A percentile compares a stretch with the other conserved stretches of the same genome.
phyloP scores from a whole-genome alignment of 148 eudicot species.

The Polygonum maritimum region DNA sequence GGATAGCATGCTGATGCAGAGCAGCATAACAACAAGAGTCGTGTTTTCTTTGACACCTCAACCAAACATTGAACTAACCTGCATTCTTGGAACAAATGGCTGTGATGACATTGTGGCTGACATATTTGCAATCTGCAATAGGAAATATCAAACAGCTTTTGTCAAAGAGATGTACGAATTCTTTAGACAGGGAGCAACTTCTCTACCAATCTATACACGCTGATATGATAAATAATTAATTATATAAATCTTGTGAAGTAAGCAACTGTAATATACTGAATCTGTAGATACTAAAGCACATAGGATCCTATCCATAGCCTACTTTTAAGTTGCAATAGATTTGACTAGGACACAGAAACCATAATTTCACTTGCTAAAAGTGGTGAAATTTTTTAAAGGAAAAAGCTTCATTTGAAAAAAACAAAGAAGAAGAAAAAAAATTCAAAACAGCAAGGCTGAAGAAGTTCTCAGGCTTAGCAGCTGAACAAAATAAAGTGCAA shows the following conservation, averaged over 20 bases:
- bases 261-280: background rate
- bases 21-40: background rate
- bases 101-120: conserved; percentile 77
- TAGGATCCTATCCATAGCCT: background rate
- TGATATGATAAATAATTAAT: background rate
- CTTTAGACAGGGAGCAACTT: background rate
- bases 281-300: background rate
- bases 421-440: too few species aligned
- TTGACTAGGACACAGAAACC: background rate
- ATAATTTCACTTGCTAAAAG: background rate
- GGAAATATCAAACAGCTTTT: background rate
- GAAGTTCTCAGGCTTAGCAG: background rate
- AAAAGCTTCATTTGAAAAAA: background rate
- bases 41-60: background rate
- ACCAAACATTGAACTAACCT: conserved; percentile 35
- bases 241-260: background rate
- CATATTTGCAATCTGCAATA: conserved; percentile 80
- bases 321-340: background rate
- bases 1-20: conserved; percentile 5
- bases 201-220: background rate
- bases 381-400: background rate
- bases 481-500: background rate
- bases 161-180: background rate
- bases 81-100: conserved; percentile 68
- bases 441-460: background rate